A percentile compares a stretch with the other conserved stretches of the same genome.
phyloP scores from a whole-genome alignment of 495 filamentous ascomycete genomes.

The Chaetomium fimeti region DNA sequence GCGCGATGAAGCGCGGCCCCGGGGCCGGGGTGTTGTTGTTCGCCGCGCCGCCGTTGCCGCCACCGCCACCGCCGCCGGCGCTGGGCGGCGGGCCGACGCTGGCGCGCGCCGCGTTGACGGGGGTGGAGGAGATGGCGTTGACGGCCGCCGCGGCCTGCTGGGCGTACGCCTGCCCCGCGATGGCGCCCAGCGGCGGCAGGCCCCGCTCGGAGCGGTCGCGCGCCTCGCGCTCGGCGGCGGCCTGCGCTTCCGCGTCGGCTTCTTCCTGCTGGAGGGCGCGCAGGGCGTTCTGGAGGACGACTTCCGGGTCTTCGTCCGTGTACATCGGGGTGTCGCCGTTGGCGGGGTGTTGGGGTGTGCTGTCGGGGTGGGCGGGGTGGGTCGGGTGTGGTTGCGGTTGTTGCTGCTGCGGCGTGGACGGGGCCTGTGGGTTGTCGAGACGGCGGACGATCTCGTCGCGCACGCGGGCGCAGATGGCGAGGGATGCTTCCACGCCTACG shows the following conservation, averaged over 20 bases:
- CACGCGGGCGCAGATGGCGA: slow-evolving; percentile 49
- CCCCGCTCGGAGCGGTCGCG: slow-evolving; percentile 47
- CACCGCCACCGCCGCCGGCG: neutral
- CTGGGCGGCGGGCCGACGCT: slow-evolving; percentile 20
- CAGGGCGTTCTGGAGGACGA: slow-evolving; percentile 51
- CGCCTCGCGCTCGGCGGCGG: slow-evolving; percentile 46
- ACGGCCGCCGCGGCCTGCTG: slow-evolving; percentile 36
- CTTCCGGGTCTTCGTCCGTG: slow-evolving; percentile 49
- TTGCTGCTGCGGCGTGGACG: slow-evolving; percentile 29
- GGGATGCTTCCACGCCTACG: slow-evolving; percentile 48
- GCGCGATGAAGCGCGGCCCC: slow-evolving; percentile 27
- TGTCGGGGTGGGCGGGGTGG: slow-evolving; percentile 3
- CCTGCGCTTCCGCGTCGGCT: slow-evolving; percentile 49
- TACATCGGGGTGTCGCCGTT: slow-evolving; percentile 28
- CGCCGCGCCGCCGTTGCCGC: neutral
- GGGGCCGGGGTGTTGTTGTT: neutral
- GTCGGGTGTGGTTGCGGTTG: slow-evolving; percentile 16
- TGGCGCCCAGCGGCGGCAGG: slow-evolving; percentile 37
- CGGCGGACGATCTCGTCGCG: slow-evolving; percentile 51
- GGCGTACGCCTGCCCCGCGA: slow-evolving; percentile 36
- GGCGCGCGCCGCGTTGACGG: slow-evolving; percentile 3
- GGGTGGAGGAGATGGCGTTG: slow-evolving; percentile 32
- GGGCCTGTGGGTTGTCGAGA: slow-evolving; percentile 36
- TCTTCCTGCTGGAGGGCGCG: slow-evolving; percentile 50
- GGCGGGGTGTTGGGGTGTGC: slow-evolving; percentile 8